Evolutionary conservation across 805 yeast genomes (phyloP), one percentile per base, ranked within the genome.

Genomic region (Spencermartinsiella europaea): DNA sequence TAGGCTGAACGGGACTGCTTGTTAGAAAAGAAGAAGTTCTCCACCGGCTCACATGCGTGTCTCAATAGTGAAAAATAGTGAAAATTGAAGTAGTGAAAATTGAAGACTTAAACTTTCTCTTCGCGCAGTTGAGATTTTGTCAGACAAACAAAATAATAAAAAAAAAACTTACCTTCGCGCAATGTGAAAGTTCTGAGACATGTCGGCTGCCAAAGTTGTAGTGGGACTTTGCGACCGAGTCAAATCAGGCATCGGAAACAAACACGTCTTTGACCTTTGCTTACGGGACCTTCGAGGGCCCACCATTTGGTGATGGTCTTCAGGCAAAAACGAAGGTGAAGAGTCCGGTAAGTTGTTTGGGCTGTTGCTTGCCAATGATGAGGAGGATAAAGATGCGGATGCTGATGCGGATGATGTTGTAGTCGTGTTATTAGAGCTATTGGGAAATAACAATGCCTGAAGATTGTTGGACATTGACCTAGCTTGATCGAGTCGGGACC

Each of bases 141-240:
- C 20, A 15, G 20, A 41, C 7, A 4, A 8, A 27, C 16, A 14
- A 31, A n/a, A 16, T 8, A 19, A 41, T 33, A 41, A 10, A 27
- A 15, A 16, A 27, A 5, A 19, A 8, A 42, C 49, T 40, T 37
- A 51, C 51, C 54, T 57, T 42, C 51, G 48, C 31, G 54, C 65
- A 40, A 65, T 65, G 45, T 60, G 65, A 50, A 65, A 66, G 52
- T 66, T 65, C 52, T 60, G 66, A 16, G 65, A 58, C 45, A 65
- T 52, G 43, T 65, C 70, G 2, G 69, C 66, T 2, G 68, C 67
- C 46, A 65, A 49, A 1, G 61, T 48, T n/a, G 63, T 47, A 7
- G 68, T 54, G 17, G 66, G 66, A 33, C 50, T 44, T 37, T 40
- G 40, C 17, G 33, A 19, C 12, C 34, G 34, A 34, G 48, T 22